Evolutionary conservation across 2,329 filamentous ascomycete species (phyloP).

Genomic region (Amauroascus niger): DNA sequence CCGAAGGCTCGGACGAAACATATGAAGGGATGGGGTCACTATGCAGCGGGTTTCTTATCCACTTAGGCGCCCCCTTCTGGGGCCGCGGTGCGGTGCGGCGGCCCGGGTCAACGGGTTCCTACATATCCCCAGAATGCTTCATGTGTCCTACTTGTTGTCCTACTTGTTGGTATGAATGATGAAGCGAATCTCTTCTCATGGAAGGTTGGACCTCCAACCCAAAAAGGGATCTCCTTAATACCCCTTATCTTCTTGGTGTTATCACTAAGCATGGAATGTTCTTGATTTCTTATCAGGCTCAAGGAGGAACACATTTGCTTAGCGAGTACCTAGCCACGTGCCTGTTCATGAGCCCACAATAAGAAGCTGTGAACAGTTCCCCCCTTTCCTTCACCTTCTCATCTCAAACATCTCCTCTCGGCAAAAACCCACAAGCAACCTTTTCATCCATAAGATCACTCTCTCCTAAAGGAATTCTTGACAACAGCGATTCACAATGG

Average conservation of each 20-base stretch:
- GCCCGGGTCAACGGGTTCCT: not conserved
- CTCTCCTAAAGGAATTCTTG: not conserved
- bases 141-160: not conserved
- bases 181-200: not conserved
- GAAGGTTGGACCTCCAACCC: not conserved
- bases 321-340: slow-evolving; percentile 8
- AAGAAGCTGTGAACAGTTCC: slow-evolving; percentile 1
- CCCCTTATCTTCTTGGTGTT: not conserved
- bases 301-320: slow-evolving; percentile 7
- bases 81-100: not conserved
- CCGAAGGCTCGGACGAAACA: not conserved
- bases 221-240: not conserved
- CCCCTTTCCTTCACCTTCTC: not conserved
- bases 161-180: not conserved
- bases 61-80: not conserved
- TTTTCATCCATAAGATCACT: not conserved
- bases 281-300: not conserved
- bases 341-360: slow-evolving; percentile 1
- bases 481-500: not conserved
- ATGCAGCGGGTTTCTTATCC: not conserved
- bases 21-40: not conserved
- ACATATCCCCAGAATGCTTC: slow-evolving; percentile 3
- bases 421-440: not conserved
- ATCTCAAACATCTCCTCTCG: not conserved
- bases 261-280: not conserved